phyloP scores from a whole-genome alignment of 2,329 filamentous ascomycete species.

The Colletotrichum sp. region DNA sequence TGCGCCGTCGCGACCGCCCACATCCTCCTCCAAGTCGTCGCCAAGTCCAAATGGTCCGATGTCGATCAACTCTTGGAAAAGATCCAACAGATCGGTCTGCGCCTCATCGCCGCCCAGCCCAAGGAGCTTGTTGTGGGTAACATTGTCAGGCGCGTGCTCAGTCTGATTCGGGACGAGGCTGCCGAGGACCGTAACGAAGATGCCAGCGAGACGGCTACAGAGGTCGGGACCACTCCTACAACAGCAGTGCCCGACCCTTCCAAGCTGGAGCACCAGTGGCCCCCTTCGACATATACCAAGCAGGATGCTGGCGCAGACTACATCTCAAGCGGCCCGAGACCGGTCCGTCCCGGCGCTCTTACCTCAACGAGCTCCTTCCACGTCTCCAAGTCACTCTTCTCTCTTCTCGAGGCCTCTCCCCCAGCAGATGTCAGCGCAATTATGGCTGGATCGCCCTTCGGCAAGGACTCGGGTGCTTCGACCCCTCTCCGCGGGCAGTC shows the following conservation, averaged over 20 bases:
- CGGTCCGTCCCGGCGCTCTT: constrained; percentile 62
- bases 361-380: constrained; percentile 69
- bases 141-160: constrained; percentile 87
- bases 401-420: constrained; percentile 77
- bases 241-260: constrained; percentile 37
- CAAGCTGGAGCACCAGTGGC: constrained; percentile 33
- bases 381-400: constrained; percentile 81
- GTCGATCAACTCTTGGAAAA: constrained; percentile 80
- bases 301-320: constrained; percentile 33
- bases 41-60: constrained; percentile 78
- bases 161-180: constrained; percentile 89
- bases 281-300: constrained; percentile 36
- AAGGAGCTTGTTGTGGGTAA: constrained; percentile 93
- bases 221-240: constrained; percentile 44
- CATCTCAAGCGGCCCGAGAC: constrained; percentile 22
- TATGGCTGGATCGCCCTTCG: constrained; percentile 49
- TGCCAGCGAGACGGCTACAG: constrained; percentile 60
- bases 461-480: constrained; percentile 50
- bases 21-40: constrained; percentile 85
- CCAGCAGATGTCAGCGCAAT: constrained; percentile 44
- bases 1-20: constrained; percentile 92
- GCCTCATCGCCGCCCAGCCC: constrained; percentile 82
- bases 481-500: constrained; percentile 49
- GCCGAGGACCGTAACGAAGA: constrained; percentile 76
- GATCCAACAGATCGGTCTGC: constrained; percentile 78